A percentile compares a stretch with the other conserved stretches of the same genome.
phyloP scores from a whole-genome alignment of 495 filamentous ascomycete species.

The Penicillium robsamsonii region DNA sequence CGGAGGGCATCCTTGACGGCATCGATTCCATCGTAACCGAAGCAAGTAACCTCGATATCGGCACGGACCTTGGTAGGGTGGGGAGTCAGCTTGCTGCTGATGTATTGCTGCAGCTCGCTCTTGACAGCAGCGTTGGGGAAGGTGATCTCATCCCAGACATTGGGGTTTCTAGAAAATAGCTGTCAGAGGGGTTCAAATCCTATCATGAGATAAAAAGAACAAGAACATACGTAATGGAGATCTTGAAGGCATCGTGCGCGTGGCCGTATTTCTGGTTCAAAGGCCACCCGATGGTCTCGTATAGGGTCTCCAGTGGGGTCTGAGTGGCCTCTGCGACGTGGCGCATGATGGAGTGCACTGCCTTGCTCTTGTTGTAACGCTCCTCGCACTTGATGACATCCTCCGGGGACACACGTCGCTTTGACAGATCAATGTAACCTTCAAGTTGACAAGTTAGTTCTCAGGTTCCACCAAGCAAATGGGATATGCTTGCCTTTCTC shows the following conservation, averaged over 20 bases:
- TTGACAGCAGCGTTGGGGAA: conserved; percentile 86
- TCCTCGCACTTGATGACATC: conserved; percentile 98
- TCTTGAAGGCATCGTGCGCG: conserved; percentile 96
- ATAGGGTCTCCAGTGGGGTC: conserved; percentile 87
- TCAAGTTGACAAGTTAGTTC: conserved; percentile 29
- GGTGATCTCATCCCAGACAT: conserved; percentile 87
- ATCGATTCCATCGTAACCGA: conserved; percentile 97
- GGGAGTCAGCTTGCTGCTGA: conserved; percentile 91
- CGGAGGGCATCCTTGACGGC: conserved; percentile 89
- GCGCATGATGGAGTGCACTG: conserved; percentile 96
- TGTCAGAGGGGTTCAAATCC: conserved; percentile 14
- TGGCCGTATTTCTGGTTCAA: conserved; percentile 97
- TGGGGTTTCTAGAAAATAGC: conserved; percentile 66
- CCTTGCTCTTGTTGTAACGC: conserved; percentile 99
- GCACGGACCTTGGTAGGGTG: conserved; percentile 97
- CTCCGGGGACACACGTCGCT: conserved; percentile 94
- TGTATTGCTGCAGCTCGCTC: conserved; percentile 86
- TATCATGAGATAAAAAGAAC: not conserved
- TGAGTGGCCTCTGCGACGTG: conserved; percentile 97
- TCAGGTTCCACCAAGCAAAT: not conserved
- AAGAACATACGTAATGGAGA: conserved; percentile 83
- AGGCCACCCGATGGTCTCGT: conserved; percentile 93
- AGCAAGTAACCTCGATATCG: conserved; percentile 97
- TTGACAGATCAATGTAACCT: conserved; percentile 98
- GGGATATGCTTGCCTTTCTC: conserved; percentile 73